Conservation (phyloP, 1,139 yeast species). For the Ogataea hybrid region DNA sequence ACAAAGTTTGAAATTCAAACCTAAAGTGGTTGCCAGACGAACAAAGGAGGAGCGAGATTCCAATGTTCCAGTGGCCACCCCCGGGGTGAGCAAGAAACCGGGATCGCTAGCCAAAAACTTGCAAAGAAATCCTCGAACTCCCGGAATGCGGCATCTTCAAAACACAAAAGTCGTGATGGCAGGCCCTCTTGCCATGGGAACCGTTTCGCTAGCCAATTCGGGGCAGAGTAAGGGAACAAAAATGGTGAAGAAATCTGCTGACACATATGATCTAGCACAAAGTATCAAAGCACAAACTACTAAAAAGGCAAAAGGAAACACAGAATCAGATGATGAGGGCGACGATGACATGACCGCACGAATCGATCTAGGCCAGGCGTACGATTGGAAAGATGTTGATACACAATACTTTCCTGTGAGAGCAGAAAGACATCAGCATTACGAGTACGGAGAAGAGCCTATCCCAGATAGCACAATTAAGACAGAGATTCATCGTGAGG, state of each 20-base stretch:
- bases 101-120: constrained; percentile 34
- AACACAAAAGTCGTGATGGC: constrained; percentile 69
- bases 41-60: constrained; percentile 81
- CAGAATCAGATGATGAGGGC: constrained; percentile 23
- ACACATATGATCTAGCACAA: constrained; percentile 35
- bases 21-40: constrained; percentile 80
- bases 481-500: constrained; percentile 29
- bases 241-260: constrained; percentile 5
- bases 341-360: constrained; percentile 42
- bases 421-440: constrained; percentile 44
- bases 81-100: constrained; percentile 26
- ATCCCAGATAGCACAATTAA: constrained; percentile 27
- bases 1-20: constrained; percentile 64
- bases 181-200: constrained; percentile 72
- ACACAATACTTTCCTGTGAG: constrained; percentile 50
- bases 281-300: constrained; percentile 29
- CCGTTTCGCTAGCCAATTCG: constrained; percentile 42
- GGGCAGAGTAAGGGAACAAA: constrained; percentile 29
- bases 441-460: constrained; percentile 33
- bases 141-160: constrained; percentile 41
- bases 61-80: constrained; percentile 53
- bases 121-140: constrained; percentile 33
- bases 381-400: constrained; percentile 48
- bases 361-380: constrained; percentile 63
- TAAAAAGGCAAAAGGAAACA: constrained; percentile 25